Evolutionary conservation across 2,329 filamentous ascomycete species (phyloP).

Genomic region (Dactylellina cionopaga): DNA sequence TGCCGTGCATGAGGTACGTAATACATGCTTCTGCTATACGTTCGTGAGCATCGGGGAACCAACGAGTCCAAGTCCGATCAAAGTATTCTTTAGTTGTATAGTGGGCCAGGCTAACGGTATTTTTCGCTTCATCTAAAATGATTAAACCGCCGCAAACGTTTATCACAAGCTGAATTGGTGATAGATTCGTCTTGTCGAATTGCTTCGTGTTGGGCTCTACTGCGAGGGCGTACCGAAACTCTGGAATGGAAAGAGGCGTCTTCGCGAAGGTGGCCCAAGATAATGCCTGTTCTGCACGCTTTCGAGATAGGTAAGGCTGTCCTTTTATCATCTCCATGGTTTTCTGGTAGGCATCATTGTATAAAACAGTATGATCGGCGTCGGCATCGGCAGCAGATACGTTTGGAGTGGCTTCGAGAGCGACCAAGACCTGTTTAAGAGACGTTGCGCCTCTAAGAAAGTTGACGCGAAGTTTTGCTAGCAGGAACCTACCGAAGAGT

Average conservation of each 20-base stretch:
- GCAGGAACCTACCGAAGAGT: background rate
- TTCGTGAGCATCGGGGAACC: background rate
- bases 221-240: background rate
- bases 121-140: conserved; percentile 56
- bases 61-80: background rate
- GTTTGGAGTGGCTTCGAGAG: no score
- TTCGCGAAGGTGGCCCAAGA: background rate
- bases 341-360: background rate
- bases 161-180: background rate
- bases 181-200: background rate
- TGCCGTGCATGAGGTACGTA: conserved; percentile 7
- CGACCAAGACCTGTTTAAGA: no score
- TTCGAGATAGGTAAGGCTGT: background rate
- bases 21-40: conserved; percentile 9
- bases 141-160: conserved; percentile 57
- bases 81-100: conserved; percentile 58
- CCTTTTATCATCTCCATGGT: background rate
- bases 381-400: background rate
- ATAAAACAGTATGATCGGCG: background rate
- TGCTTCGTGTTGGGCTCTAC: background rate
- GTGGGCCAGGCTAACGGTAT: conserved; percentile 57
- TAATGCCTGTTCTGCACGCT: background rate
- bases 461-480: background rate
- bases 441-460: no score
- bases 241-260: background rate